Evolutionary conservation across 768 basidiomycete species (phyloP).

Genomic region (Lactifluus volemus): DNA sequence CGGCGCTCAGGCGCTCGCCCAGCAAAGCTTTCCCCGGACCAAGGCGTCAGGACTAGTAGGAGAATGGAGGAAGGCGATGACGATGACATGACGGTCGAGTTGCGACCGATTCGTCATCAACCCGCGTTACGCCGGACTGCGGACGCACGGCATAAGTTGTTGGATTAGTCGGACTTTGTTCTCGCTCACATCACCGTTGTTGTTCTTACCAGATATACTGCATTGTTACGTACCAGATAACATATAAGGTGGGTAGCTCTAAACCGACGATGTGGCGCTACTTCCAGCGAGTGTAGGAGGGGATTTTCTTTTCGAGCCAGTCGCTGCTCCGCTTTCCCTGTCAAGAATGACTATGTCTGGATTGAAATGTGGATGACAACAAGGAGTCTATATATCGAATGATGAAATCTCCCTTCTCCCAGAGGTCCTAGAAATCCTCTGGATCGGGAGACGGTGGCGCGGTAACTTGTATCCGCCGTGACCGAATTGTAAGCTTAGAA

Average conservation of each 20-base stretch:
- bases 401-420: too few species aligned
- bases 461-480: too few species aligned
- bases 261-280: slow-evolving; percentile 92
- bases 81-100: slow-evolving; percentile 27
- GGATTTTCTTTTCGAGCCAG: too few species aligned
- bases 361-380: too few species aligned
- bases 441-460: too few species aligned
- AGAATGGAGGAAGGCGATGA: slow-evolving; percentile 54
- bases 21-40: slow-evolving; percentile 18
- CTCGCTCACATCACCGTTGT: background rate
- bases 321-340: too few species aligned
- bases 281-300: slow-evolving; percentile 75
- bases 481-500: too few species aligned
- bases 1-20: slow-evolving; percentile 10
- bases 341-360: too few species aligned
- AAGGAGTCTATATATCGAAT: too few species aligned
- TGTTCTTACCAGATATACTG: background rate
- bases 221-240: background rate
- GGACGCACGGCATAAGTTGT: slow-evolving; percentile 8
- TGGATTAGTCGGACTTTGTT: slow-evolving; percentile 5
- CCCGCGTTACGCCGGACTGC: slow-evolving; percentile 6
- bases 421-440: too few species aligned
- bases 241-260: slow-evolving; percentile 86
- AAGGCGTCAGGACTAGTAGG: slow-evolving; percentile 42
- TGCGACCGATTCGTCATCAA: slow-evolving; percentile 15